Percentiles rank a stretch among this genome's conserved stretches.
These are phyloP conservation scores for Fusarium globosum DNA, from an alignment of 2,329 filamentous ascomycete genomes.

Conservation along the genomic window DNA sequence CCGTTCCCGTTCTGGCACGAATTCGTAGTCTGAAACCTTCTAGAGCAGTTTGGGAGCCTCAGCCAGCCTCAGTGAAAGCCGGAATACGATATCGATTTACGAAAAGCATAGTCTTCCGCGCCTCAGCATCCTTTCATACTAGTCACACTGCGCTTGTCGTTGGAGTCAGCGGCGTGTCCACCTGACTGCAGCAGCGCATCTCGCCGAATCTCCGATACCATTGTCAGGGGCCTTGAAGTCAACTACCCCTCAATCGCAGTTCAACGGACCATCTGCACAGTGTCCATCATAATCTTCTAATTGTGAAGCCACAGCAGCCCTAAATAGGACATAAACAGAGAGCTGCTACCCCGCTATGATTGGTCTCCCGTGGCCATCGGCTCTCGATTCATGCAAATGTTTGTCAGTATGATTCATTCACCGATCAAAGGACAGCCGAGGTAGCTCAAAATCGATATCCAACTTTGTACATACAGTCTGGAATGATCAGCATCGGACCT, in stretches of 20 bases:
- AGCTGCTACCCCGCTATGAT: not conserved
- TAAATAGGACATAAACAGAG: not conserved
- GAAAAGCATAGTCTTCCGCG: not conserved
- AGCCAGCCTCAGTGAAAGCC: not conserved
- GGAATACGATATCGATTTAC: not conserved
- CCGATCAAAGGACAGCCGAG: not conserved
- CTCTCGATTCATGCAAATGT: too few relatives aligned
- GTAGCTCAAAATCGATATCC: not conserved
- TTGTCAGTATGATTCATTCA: not conserved
- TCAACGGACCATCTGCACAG: fast-evolving
- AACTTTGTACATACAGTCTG: not conserved
- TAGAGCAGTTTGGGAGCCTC: not conserved
- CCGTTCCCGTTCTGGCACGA: not conserved
- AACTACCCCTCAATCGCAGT: not conserved
- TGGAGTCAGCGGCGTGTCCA: not conserved
- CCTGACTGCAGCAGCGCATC: not conserved
- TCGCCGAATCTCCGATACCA: not conserved
- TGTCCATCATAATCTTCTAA: not conserved
- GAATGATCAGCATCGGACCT: not conserved
- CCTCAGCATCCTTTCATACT: too few relatives aligned
- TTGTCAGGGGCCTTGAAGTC: not conserved
- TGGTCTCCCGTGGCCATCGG: fast-evolving
- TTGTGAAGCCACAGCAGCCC: not conserved
- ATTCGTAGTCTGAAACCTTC: not conserved
- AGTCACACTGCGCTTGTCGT: not conserved